Base-by-base conservation (phyloP, 371 early-diverging fungal genomes). In the Cokeromyces recurvatus region DNA sequence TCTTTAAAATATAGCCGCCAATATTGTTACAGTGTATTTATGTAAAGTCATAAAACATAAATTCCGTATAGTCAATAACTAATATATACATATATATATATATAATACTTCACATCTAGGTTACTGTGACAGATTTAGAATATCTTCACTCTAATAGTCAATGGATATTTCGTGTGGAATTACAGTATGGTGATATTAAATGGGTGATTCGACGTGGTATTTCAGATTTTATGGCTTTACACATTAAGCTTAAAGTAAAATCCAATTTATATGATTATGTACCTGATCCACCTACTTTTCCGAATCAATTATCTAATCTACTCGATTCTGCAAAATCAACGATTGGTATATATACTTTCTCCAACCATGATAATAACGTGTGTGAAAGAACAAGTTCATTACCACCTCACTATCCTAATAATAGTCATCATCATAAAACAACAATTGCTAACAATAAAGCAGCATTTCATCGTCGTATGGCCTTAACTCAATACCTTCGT, bases 131-230 rank as follows among this genome's bases (percentile, higher is more conserved):
- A 10, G 81, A 81, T 59, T 81, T 80, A 4, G 69, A 79, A 43
- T 59, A 69, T 19, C 48, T 73, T 15, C 42, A 64, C 11, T 59
- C 64, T 10, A 36, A 59, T 1, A 60, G 50, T 20, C 64, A 76
- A 51, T 71, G 72, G 61, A 57, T 77, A 17, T 85, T 84, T 58
- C 79, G 87, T 24, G 79, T 90, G 29, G 86, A 87, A 50, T 58
- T 90, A 24, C 77, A 83, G 44, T 91, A 91, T 48, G 92, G 92
- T 10, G 85, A 85, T 46, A 64, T 82, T 35, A 81, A 84, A 63
- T 91, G 91, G 91, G 79, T 82, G 3, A 81, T 91, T 36, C 60
- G 74, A 29, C 80, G 87, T n/a, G 66, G 79, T 4, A 73, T 85
- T 38, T 67, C 78, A 42, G 91, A 91, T 51, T 88, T 91, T 50